Base-by-base conservation (phyloP, 2,329 filamentous ascomycete genomes). In the Samsoniella hepiali region DNA sequence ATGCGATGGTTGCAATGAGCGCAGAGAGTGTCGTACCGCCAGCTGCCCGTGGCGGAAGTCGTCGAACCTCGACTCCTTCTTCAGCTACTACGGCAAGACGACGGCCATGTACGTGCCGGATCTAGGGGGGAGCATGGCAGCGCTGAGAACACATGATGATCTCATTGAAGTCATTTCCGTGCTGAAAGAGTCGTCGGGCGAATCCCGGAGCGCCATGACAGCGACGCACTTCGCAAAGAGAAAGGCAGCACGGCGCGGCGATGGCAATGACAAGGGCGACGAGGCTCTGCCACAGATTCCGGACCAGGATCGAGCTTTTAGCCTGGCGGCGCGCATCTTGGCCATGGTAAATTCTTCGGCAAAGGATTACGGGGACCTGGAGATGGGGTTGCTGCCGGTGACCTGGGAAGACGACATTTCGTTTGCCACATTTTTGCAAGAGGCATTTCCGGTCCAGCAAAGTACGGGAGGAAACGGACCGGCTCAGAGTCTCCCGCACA, bases 261-360 rank as follows among this genome's bases (percentile, higher is more conserved):
- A 29, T 3, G 22, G 22, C 22, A 22, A 22, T 22, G 22, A 22
- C 22, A 22, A 22, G 22, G 22, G 22, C 22, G 22, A 22, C 22
- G 22, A 22, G 22, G 22, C 22, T 10, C 29, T 58, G 56, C 40
- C 44, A 17, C 44, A 29, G 50, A 27, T 44, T 34, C 32, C 34
- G 15, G 63, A 64, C 17, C 63, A 64, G 22, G 51, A 64, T 50
- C 58, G 51, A 11, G 63, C 63, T 11, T 64, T 64, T 27, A 64
- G 45, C 27, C 58, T 64, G 2, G 63, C 63, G 1, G 63, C 49
- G 3, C 44, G 63, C 13, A 22, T 62, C 13, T 32, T 62, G 22
- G 50, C 58, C 22, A 65, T 62, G 63, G 63, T 65, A 34, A 56
- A 54, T 5, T 57, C 63, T 3, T 50, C 53, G 15, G 58, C 53